Evolutionary conservation across 331 rosid genomes (phyloP).

Genomic region (Erythrophleum ivorense): DNA sequence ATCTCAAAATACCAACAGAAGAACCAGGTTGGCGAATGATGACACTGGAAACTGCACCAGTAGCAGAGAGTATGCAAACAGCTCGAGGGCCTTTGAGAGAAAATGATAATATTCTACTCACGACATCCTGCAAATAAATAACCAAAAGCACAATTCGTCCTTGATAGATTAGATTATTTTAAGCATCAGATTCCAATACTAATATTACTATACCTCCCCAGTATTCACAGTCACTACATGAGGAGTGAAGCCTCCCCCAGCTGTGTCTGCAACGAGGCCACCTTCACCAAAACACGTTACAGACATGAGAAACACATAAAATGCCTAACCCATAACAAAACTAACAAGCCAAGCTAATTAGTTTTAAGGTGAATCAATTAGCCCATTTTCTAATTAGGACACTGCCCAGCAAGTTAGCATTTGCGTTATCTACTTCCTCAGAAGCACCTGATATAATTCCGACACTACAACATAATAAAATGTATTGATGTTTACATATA

Average conservation of each 20-base stretch:
- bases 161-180: background rate
- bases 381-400: background rate
- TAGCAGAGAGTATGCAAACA: conserved; percentile 39
- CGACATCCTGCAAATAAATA: conserved; percentile 37
- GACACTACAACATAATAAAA: background rate
- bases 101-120: conserved; percentile 9
- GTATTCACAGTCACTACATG: conserved; percentile 20
- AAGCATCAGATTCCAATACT: background rate
- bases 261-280: conserved; percentile 37
- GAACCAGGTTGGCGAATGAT: conserved; percentile 16
- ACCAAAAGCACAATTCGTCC: background rate
- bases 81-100: conserved; percentile 13
- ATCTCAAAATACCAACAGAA: conserved; percentile 15
- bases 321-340: no score
- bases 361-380: background rate
- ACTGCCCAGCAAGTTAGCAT: background rate
- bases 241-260: conserved; percentile 40
- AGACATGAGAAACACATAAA: background rate
- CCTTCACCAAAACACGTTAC: conserved; percentile 29
- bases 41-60: conserved; percentile 30
- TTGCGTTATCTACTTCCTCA: background rate
- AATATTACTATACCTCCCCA: conserved; percentile 38
- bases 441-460: background rate
- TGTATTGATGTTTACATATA: background rate
- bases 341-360: background rate